Evolutionary conservation across 371 early-diverging fungal genomes (phyloP).

Genomic region (Rhizopus stolonifer): DNA sequence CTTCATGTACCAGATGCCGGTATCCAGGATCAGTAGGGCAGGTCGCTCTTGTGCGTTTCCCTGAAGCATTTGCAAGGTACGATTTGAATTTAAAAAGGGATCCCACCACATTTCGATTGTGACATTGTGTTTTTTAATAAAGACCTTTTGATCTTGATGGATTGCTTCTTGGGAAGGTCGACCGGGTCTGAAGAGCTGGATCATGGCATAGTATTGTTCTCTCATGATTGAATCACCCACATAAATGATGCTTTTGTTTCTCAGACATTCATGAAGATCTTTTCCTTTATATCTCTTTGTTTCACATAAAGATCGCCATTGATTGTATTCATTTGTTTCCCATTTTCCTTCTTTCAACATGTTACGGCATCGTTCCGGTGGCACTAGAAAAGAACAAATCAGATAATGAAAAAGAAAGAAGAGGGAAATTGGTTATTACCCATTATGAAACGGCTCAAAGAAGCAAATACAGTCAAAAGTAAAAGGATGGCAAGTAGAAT

Average conservation of each 20-base stretch:
- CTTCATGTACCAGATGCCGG: conserved; percentile 64
- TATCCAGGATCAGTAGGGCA: conserved; percentile 52
- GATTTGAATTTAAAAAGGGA: conserved; percentile 59
- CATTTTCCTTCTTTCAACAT: conserved; percentile 53
- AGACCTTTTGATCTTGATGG: conserved; percentile 37
- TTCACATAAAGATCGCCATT: conserved; percentile 67
- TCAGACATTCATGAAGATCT: conserved; percentile 49
- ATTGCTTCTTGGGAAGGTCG: conserved; percentile 24
- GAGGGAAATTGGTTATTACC: neutral
- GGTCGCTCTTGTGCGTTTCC: conserved; percentile 29
- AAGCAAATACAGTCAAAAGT: neutral
- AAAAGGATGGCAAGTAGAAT: neutral
- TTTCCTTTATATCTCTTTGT: conserved; percentile 44
- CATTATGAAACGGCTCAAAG: neutral
- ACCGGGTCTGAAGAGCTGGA: conserved; percentile 37
- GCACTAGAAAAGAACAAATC: too few species aligned
- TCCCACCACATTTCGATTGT: conserved; percentile 67
- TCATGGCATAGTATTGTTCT: conserved; percentile 57
- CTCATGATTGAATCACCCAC: conserved; percentile 42
- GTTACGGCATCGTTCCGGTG: conserved; percentile 28
- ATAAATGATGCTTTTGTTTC: conserved; percentile 37
- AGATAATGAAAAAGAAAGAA: neutral
- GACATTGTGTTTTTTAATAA: conserved; percentile 29
- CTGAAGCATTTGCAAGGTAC: conserved; percentile 32
- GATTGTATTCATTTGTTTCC: conserved; percentile 25